These are phyloP conservation scores for Neurospora pannonica DNA, from an alignment of 495 filamentous ascomycete species.

Conservation along the genomic window DNA sequence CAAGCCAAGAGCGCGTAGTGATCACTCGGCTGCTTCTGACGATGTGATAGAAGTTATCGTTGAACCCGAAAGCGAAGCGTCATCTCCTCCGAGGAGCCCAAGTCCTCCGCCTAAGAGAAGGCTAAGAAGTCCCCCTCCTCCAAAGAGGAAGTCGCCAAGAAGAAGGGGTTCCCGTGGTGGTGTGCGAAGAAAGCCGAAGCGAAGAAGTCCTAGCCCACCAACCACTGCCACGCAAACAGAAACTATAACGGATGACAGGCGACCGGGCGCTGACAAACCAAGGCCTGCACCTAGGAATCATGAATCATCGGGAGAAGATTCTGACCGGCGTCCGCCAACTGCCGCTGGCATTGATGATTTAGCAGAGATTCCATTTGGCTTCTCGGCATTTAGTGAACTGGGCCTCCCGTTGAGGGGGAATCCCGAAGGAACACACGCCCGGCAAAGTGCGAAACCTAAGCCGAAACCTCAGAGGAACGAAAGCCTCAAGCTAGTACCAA, in stretches of 20 bases:
- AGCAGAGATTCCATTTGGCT: conserved; percentile 46
- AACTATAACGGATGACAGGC: conserved; percentile 12
- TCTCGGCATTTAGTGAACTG: conserved; percentile 49
- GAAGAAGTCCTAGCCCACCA: background rate
- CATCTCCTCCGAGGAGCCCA: conserved; percentile 1
- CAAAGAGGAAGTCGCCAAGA: conserved; percentile 17
- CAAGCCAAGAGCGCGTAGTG: conserved; percentile 12
- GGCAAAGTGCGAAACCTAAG: conserved; percentile 24
- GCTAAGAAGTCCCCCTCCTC: background rate
- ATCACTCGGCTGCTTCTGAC: conserved; percentile 28
- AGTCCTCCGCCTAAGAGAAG: background rate
- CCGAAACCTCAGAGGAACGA: conserved; percentile 33
- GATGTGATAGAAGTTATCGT: conserved; percentile 37
- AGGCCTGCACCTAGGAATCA: background rate
- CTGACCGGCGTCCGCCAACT: conserved; percentile 27
- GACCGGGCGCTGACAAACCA: background rate
- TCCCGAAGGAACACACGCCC: conserved; percentile 26
- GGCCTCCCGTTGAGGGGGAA: conserved; percentile 29
- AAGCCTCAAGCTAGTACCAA: conserved; percentile 43
- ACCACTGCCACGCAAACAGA: conserved; percentile 13
- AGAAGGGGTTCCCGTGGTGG: conserved; percentile 8
- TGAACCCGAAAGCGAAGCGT: conserved; percentile 21
- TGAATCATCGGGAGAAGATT: conserved; percentile 17
- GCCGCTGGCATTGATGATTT: conserved; percentile 35
- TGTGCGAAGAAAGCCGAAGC: conserved; percentile 10